Evolutionary conservation across 2,329 filamentous ascomycete species (phyloP), one percentile per base, ranked within the genome.

Genomic region (Verticillium dahliae): DNA sequence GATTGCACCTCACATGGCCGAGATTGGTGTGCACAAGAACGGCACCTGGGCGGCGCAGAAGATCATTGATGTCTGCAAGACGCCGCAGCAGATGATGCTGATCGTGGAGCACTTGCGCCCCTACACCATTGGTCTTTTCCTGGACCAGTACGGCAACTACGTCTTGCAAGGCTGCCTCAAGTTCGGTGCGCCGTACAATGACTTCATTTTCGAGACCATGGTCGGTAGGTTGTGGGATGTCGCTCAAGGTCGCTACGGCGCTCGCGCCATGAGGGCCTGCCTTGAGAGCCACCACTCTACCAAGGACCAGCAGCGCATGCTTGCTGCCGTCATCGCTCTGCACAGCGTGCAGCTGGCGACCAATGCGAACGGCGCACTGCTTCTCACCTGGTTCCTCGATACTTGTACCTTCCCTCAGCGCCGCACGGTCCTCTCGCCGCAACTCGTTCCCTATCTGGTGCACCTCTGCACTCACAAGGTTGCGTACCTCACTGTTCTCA

Each of bases 11-110:
- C 93, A 97, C 72, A 85, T 98, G 73, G 92, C 94, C 33, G 93
- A 98, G 76, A 97, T 98, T 76, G 95, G 95, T 69, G 88, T 97
- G 7, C 95, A 99, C 83, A 99, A 99, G 85, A 99, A 99, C 70
- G 95, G 95, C 65, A 99, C 95, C 1, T 99, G 95, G 95, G 95
- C 95, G 60, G 95, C 95, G 1, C 95, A 99, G 77, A 99, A 98
- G 83, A 98, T 99, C 70, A 98, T 99, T 68, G 94, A 98, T 70
- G 92, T 97, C 6, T 94, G 92, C 74, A 92, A 95, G 76, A 92
- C 90, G 1, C 87, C 90, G 6, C 79, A 81, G 50, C 93, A 98
- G 76, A 94, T 95, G 88, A 78, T 81, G 56, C 80, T 92, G 77
- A 94, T 99, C 70, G 90, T 95, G 34, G 87, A 96, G 65, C 85